phyloP scores from a whole-genome alignment of 139 green algal genomes.

The Spirogloea muscicola region DNA sequence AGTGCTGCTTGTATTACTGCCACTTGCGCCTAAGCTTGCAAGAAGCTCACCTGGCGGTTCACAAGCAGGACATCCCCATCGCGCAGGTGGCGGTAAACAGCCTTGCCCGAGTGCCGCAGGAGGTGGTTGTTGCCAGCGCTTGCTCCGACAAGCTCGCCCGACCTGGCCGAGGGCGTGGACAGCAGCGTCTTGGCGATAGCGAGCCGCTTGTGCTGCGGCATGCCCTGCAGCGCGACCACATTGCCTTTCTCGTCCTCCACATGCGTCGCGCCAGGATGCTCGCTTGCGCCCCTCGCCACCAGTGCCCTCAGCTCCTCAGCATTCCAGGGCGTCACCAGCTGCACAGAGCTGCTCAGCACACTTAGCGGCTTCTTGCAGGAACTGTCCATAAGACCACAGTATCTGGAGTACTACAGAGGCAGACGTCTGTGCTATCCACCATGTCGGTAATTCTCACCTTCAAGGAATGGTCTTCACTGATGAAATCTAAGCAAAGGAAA shows the following conservation, averaged over 20 bases:
- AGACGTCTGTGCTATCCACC: too few species aligned
- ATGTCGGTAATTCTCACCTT: too few species aligned
- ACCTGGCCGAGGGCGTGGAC: background rate
- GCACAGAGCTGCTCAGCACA: too few species aligned
- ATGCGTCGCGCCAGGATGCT: conserved; percentile 76
- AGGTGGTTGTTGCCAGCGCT: background rate
- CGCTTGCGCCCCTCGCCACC: conserved; percentile 65
- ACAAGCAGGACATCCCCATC: conserved; percentile 96
- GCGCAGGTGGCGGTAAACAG: conserved; percentile 83
- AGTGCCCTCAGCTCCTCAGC: conserved; percentile 63
- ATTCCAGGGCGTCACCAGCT: conserved; percentile 74
- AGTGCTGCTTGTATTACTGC: too few species aligned
- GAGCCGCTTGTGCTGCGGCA: conserved; percentile 55
- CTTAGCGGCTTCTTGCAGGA: too few species aligned
- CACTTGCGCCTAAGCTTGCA: background rate
- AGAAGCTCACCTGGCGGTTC: conserved; percentile 76
- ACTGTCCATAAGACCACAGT: too few species aligned
- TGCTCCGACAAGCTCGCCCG: background rate
- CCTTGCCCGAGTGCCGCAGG: conserved; percentile 17
- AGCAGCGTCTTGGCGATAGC: conserved; percentile 73
- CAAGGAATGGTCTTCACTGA: too few species aligned
- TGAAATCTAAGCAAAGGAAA: too few species aligned
- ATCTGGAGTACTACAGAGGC: too few species aligned
- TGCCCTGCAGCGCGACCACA: conserved; percentile 55
- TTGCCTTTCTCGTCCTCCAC: conserved; percentile 75